A percentile compares a stretch with the other conserved stretches of the same genome.
Evolutionary conservation across 306 rosid genomes (phyloP).

Genomic region (Trifolium pratense): DNA sequence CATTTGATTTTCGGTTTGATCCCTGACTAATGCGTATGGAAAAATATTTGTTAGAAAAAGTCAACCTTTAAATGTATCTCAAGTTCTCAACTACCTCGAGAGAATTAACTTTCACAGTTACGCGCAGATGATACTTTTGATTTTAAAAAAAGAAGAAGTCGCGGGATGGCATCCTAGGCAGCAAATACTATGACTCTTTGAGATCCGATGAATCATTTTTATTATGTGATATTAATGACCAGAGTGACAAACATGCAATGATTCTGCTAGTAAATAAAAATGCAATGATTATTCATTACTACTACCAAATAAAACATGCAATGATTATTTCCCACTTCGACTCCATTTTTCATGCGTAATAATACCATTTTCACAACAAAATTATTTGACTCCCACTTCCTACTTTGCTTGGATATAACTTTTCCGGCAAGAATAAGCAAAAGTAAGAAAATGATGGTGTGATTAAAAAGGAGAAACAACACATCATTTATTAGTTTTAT

Average conservation of each 20-base stretch:
- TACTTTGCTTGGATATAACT: constrained; percentile 1
- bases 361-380: neutral
- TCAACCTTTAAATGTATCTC: too few relatives aligned
- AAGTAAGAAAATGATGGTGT: constrained; percentile 1
- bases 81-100: too few relatives aligned
- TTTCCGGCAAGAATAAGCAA: constrained; percentile 6
- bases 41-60: too few relatives aligned
- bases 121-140: too few relatives aligned
- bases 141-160: too few relatives aligned
- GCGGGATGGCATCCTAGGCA: too few relatives aligned
- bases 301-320: neutral
- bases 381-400: neutral
- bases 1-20: too few relatives aligned
- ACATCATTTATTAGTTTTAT: neutral
- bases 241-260: neutral
- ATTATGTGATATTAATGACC: neutral
- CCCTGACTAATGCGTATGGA: too few relatives aligned
- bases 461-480: neutral
- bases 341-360: constrained; percentile 15
- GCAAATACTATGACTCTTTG: too few relatives aligned
- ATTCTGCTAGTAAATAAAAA: neutral
- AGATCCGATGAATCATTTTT: too few relatives aligned
- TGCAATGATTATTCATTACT: neutral
- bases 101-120: too few relatives aligned
- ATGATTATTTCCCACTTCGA: neutral